These are phyloP conservation scores for Colletotrichum theobromicola DNA, from an alignment of 2,329 filamentous ascomycete species.

Conservation along the genomic window DNA sequence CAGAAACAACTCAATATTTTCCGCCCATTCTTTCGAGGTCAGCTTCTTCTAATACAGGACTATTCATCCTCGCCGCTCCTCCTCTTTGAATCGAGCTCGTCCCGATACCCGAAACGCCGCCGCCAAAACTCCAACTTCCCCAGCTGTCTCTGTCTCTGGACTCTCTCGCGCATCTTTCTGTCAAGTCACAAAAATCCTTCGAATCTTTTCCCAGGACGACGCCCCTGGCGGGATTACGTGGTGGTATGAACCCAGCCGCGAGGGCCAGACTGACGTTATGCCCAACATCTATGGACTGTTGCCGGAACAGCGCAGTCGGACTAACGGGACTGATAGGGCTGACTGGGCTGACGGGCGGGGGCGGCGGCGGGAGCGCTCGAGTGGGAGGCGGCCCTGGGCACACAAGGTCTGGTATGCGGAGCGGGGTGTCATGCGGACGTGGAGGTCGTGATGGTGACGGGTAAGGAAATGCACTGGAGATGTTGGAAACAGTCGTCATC, in stretches of 20 bases:
- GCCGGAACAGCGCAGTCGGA: not conserved
- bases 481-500: not conserved
- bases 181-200: slow-evolving; percentile 33
- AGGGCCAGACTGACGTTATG: slow-evolving; percentile 12
- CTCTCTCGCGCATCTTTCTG: slow-evolving; percentile 34
- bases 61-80: slow-evolving; percentile 19
- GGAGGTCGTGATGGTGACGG: slow-evolving; percentile 37
- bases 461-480: not conserved
- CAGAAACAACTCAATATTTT: slow-evolving; percentile 19
- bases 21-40: slow-evolving; percentile 33
- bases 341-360: slow-evolving; percentile 25
- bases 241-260: slow-evolving; percentile 16
- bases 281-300: not conserved
- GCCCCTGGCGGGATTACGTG: slow-evolving; percentile 19
- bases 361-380: slow-evolving; percentile 43
- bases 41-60: slow-evolving; percentile 27
- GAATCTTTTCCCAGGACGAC: slow-evolving; percentile 26
- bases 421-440: slow-evolving; percentile 37
- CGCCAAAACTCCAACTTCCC: slow-evolving; percentile 34
- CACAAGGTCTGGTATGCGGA: slow-evolving; percentile 41
- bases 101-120: not conserved
- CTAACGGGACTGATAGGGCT: not conserved
- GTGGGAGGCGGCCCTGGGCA: slow-evolving; percentile 49
- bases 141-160: slow-evolving; percentile 36
- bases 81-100: slow-evolving; percentile 2